A percentile compares a stretch with the other conserved stretches of the same genome.
phyloP scores from a whole-genome alignment of 2,329 filamentous ascomycete genomes.

The Calonectria pseudoturangicola region DNA sequence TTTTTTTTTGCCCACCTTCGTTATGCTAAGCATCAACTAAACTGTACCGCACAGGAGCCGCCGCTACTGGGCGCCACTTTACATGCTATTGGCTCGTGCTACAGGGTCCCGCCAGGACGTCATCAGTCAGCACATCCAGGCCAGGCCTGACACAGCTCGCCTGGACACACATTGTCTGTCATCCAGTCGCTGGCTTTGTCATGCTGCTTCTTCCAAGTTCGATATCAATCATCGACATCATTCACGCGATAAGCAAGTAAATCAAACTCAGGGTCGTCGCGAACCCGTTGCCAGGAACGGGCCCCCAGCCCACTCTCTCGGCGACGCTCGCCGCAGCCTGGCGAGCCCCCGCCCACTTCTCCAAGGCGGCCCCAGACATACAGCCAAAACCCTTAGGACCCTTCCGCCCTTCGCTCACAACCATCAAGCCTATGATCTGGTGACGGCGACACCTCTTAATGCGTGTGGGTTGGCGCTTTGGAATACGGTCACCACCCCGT shows the following conservation, averaged over 20 bases:
- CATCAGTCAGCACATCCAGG: constrained; percentile 33
- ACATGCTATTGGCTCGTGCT: constrained; percentile 30
- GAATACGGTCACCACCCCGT: constrained; percentile 2
- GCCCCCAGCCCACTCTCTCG: constrained; percentile 16
- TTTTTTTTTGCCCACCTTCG: neutral
- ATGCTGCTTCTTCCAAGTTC: constrained; percentile 19
- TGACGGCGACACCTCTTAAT: too few species aligned
- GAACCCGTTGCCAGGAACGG: constrained; percentile 25
- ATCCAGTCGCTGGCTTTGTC: constrained; percentile 25
- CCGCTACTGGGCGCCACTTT: constrained; percentile 20
- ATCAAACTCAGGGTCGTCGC: constrained; percentile 17
- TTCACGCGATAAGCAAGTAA: constrained; percentile 9
- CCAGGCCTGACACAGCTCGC: constrained; percentile 8
- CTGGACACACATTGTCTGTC: neutral
- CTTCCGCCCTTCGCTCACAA: neutral
- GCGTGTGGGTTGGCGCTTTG: too few species aligned
- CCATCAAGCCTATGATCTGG: neutral
- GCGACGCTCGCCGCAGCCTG: constrained; percentile 26
- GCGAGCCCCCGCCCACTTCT: constrained; percentile 10
- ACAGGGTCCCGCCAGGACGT: constrained; percentile 9
- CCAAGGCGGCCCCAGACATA: neutral
- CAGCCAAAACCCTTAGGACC: neutral
- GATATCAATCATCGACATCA: constrained; percentile 25
- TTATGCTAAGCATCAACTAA: neutral
- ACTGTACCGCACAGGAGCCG: neutral